These are phyloP conservation scores for Gynochthodes officinalis DNA, from an alignment of 257 asterid genomes.

Conservation along the genomic window DNA sequence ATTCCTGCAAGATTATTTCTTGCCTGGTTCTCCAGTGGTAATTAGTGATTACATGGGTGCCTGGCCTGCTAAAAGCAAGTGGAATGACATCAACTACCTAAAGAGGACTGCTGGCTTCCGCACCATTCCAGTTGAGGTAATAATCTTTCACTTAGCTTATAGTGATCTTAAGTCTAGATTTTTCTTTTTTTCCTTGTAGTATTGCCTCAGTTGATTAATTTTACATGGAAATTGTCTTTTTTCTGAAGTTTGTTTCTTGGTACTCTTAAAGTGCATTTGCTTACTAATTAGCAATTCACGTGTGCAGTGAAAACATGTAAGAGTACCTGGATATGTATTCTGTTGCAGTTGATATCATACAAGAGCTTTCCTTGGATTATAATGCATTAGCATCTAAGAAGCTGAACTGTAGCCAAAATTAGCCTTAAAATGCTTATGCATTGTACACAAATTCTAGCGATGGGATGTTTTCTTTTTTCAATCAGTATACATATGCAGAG, in stretches of 20 bases:
- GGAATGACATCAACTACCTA: slow-evolving; percentile 86
- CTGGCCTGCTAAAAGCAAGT: slow-evolving; percentile 86
- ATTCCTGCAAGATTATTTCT: slow-evolving; percentile 34
- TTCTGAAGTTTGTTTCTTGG: neutral
- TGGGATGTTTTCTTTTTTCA: neutral
- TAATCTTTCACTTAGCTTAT: slow-evolving; percentile 13
- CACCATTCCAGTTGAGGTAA: slow-evolving; percentile 96
- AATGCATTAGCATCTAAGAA: neutral
- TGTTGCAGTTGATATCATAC: neutral
- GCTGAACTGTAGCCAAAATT: neutral
- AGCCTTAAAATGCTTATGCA: neutral
- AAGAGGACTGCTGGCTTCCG: slow-evolving; percentile 79
- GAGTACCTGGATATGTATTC: neutral
- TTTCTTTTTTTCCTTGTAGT: neutral
- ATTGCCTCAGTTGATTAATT: neutral
- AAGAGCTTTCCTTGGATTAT: neutral
- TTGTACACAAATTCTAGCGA: neutral
- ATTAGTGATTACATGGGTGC: slow-evolving; percentile 79
- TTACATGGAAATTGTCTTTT: neutral
- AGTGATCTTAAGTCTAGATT: neutral
- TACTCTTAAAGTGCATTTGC: neutral
- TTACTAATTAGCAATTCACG: neutral
- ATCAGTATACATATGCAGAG: neutral
- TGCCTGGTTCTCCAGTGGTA: slow-evolving; percentile 41
- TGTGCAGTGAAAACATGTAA: neutral